Percentiles rank a stretch among this genome's conserved stretches.
Evolutionary conservation across 1,284 basidiomycete species (phyloP).

Genomic region (Ceratobasidium sp.): DNA sequence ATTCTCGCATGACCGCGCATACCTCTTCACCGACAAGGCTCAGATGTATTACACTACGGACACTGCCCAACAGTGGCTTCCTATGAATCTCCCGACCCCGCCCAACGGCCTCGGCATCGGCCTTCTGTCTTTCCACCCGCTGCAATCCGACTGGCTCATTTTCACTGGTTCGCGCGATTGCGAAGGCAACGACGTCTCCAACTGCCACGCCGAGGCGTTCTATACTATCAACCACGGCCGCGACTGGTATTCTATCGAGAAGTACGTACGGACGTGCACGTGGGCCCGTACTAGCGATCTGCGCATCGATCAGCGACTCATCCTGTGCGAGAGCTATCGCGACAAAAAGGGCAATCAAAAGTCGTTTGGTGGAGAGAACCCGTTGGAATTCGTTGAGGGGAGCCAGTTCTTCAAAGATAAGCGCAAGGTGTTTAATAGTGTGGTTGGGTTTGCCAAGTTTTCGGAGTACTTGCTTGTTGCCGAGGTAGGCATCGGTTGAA

Average conservation of each 20-base stretch:
- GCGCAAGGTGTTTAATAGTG: constrained; percentile 83
- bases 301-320: constrained; percentile 84
- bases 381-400: constrained; percentile 85
- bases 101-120: constrained; percentile 86
- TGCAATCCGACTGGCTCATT: constrained; percentile 84
- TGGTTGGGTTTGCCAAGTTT: constrained; percentile 97
- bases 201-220: constrained; percentile 79
- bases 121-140: constrained; percentile 91
- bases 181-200: constrained; percentile 56
- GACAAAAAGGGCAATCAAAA: constrained; percentile 87
- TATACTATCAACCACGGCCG: constrained; percentile 85
- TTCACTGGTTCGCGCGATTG: constrained; percentile 89
- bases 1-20: constrained; percentile 84
- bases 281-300: constrained; percentile 88
- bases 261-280: constrained; percentile 91
- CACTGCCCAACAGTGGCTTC: constrained; percentile 81
- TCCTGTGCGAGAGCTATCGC: constrained; percentile 91
- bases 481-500: constrained; percentile 68
- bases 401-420: constrained; percentile 79
- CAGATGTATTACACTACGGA: constrained; percentile 87
- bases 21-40: constrained; percentile 81
- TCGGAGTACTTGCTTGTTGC: constrained; percentile 96
- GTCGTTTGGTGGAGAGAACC: constrained; percentile 69
- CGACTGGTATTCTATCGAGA: constrained; percentile 81
- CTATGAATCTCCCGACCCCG: constrained; percentile 69